phyloP scores from a whole-genome alignment of 345 rosid species.

The Excoecaria cochinchinensis region DNA sequence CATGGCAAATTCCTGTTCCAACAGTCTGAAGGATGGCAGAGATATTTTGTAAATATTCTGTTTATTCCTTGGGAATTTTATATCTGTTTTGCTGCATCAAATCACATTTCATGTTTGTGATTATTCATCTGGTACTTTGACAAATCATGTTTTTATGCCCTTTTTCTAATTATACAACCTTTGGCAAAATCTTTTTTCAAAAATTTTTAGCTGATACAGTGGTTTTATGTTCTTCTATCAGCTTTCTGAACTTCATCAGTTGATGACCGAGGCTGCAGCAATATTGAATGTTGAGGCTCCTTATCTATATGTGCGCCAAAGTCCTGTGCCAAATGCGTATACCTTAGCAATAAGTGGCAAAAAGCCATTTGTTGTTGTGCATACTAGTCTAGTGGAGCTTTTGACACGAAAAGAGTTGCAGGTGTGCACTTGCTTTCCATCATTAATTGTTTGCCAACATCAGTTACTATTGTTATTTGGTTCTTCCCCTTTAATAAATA shows the following conservation, averaged over 20 bases:
- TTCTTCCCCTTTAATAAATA: not conserved
- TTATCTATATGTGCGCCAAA: slow-evolving; percentile 89
- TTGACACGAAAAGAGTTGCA: slow-evolving; percentile 77
- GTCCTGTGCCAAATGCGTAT: slow-evolving; percentile 90
- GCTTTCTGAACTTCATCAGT: slow-evolving; percentile 82
- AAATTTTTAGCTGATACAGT: not conserved
- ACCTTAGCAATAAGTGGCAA: slow-evolving; percentile 86
- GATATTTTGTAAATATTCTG: not conserved
- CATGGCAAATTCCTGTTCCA: too few species aligned
- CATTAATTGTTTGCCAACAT: not conserved
- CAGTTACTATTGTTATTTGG: not conserved
- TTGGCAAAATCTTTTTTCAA: not conserved
- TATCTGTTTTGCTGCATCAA: not conserved
- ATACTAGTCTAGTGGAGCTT: slow-evolving; percentile 92
- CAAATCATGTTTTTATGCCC: not conserved
- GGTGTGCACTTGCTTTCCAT: slow-evolving; percentile 41
- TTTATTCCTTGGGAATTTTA: not conserved
- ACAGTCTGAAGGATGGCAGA: not conserved
- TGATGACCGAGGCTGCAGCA: slow-evolving; percentile 79
- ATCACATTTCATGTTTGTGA: not conserved
- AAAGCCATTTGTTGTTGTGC: slow-evolving; percentile 88
- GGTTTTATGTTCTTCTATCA: slow-evolving; percentile 30
- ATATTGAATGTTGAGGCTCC: slow-evolving; percentile 82
- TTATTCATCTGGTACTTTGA: not conserved
- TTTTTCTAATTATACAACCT: not conserved